phyloP scores from a whole-genome alignment of 2,329 filamentous ascomycete species.

The Trichoderma semiorbis region DNA sequence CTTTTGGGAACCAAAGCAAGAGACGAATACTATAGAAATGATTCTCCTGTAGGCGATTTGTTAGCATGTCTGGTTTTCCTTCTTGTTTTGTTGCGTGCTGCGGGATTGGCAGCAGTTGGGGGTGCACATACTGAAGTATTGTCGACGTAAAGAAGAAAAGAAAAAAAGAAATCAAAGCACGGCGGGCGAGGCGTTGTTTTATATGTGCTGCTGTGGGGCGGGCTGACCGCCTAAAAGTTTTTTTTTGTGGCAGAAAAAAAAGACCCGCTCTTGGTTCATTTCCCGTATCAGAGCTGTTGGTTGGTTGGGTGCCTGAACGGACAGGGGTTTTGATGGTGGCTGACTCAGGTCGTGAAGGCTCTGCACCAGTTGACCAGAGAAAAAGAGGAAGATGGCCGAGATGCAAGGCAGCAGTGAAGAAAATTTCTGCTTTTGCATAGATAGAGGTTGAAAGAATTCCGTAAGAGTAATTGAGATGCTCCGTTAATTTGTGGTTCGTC shows the following conservation, averaged over 20 bases:
- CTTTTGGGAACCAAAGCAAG: constrained; percentile 85
- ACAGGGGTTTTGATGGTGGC: neutral
- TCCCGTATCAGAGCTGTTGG: neutral
- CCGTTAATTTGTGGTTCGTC: neutral
- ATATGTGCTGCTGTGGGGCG: constrained; percentile 2
- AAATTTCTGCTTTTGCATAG: neutral
- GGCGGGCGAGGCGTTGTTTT: constrained; percentile 34
- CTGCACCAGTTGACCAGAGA: neutral
- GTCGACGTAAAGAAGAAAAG: constrained; percentile 58
- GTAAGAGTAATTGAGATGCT: neutral
- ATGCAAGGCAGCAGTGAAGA: neutral
- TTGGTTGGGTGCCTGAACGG: neutral
- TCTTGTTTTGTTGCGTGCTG: neutral
- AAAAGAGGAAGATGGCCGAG: neutral
- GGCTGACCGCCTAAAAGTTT: constrained; percentile 24
- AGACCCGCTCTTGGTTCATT: neutral
- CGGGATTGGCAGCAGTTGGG: constrained; percentile 25
- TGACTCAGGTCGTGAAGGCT: neutral
- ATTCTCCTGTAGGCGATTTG: constrained; percentile 60
- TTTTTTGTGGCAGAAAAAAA: constrained; percentile 22
- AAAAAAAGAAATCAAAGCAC: constrained; percentile 36
- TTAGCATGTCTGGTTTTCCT: constrained; percentile 21
- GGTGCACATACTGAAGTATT: constrained; percentile 54
- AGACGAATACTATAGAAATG: constrained; percentile 98
- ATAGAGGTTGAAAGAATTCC: neutral